phyloP scores from a whole-genome alignment of 352 stramenopile genomes.

The Globisporangium lucens region DNA sequence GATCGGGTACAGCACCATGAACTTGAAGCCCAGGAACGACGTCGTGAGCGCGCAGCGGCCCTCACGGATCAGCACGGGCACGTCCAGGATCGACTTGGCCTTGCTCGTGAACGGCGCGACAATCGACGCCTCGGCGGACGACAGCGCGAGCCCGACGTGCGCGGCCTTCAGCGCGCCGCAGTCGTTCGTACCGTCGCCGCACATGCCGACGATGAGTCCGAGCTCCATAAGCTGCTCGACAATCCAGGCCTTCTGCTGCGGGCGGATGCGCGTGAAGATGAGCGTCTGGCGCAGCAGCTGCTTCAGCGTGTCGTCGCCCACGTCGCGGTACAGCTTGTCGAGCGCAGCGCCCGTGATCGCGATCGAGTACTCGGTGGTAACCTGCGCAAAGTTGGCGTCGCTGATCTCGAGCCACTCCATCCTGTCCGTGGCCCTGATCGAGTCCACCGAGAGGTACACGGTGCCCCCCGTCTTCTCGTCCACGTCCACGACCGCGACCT shows the following conservation, averaged over 20 bases:
- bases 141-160: constrained; percentile 85
- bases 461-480: constrained; percentile 17
- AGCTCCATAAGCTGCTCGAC: constrained; percentile 51
- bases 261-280: constrained; percentile 59
- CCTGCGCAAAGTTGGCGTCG: constrained; percentile 21
- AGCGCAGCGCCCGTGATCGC: constrained; percentile 50
- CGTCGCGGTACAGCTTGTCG: constrained; percentile 29
- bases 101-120: constrained; percentile 88
- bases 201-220: constrained; percentile 77
- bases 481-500: constrained; percentile 41
- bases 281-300: constrained; percentile 34
- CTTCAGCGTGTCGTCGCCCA: constrained; percentile 33
- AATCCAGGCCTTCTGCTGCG: constrained; percentile 57
- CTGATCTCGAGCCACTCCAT: constrained; percentile 36
- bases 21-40: constrained; percentile 54
- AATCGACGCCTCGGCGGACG: constrained; percentile 77
- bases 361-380: constrained; percentile 32
- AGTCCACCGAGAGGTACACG: constrained; percentile 34
- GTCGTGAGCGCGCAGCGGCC: constrained; percentile 75
- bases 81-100: constrained; percentile 67
- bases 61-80: constrained; percentile 77
- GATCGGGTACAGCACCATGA: constrained; percentile 56
- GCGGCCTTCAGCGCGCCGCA: constrained; percentile 85
- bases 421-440: constrained; percentile 23
- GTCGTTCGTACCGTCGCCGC: constrained; percentile 95